These are phyloP conservation scores for Nidula microcarpa DNA, from an alignment of 768 basidiomycete genomes.

Conservation along the genomic window DNA sequence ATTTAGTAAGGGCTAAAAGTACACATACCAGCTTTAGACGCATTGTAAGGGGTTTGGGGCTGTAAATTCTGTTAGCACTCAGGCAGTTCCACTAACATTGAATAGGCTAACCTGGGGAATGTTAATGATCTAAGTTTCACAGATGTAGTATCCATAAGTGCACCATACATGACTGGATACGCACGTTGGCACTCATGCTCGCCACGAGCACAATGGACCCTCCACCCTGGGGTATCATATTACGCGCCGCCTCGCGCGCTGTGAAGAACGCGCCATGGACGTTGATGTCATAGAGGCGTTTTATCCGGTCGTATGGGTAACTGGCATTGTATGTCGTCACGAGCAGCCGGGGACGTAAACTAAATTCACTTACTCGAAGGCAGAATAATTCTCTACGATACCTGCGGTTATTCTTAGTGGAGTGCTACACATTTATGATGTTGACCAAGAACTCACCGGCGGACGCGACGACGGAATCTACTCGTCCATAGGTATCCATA, in stretches of 20 bases:
- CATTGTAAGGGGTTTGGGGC: conserved; percentile 94
- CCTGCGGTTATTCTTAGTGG: conserved; percentile 33
- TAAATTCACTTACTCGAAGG: conserved; percentile 62
- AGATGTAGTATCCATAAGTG: background rate
- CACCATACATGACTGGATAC: conserved; percentile 1
- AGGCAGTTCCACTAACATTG: background rate
- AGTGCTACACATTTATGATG: background rate
- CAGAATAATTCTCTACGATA: conserved; percentile 85
- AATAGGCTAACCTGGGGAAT: conserved; percentile 67
- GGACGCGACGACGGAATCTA: conserved; percentile 85
- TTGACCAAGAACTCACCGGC: conserved; percentile 52
- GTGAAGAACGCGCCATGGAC: conserved; percentile 94
- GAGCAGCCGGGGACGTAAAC: background rate
- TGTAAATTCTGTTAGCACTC: conserved; percentile 19
- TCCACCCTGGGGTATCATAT: conserved; percentile 80
- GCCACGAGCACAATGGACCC: conserved; percentile 86
- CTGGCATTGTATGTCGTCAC: conserved; percentile 25
- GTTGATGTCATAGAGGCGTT: conserved; percentile 86
- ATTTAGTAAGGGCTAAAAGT: background rate
- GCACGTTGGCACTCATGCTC: conserved; percentile 87
- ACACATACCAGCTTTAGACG: conserved; percentile 78
- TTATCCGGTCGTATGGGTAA: conserved; percentile 84
- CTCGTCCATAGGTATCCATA: conserved; percentile 59
- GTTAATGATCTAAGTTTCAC: conserved; percentile 65
- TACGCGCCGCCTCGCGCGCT: conserved; percentile 90